Evolutionary conservation across 2,329 filamentous ascomycete genomes (phyloP).

Genomic region (Gaeumannomyces tritici): DNA sequence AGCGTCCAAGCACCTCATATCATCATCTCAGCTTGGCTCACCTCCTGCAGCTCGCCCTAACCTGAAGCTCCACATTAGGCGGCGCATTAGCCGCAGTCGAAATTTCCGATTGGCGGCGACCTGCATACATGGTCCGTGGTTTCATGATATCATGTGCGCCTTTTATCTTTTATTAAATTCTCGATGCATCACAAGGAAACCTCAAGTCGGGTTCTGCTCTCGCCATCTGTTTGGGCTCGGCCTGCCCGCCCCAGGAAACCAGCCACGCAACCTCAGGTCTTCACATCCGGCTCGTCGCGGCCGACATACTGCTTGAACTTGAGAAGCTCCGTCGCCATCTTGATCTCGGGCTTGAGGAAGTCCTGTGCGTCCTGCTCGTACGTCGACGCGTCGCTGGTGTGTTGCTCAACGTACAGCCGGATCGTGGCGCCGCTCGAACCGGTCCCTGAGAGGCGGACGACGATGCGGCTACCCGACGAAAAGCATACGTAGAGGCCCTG

Average conservation of each 20-base stretch:
- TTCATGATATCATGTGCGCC: too few species aligned
- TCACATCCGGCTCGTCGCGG: conserved; percentile 88
- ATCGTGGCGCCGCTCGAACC: conserved; percentile 94
- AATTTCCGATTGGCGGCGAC: too few species aligned
- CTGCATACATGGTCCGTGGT: too few species aligned
- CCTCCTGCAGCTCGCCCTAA: too few species aligned
- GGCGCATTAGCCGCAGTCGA: too few species aligned
- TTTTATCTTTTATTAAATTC: not conserved
- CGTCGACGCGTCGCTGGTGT: conserved; percentile 70
- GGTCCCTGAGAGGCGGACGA: conserved; percentile 89
- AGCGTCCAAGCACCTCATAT: not conserved
- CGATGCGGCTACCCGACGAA: conserved; percentile 87
- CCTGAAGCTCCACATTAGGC: not conserved
- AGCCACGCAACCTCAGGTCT: conserved; percentile 52
- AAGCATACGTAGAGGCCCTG: conserved; percentile 94
- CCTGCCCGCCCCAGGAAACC: not conserved
- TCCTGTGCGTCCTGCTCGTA: conserved; percentile 82
- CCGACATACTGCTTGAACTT: conserved; percentile 92
- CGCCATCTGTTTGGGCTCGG: not conserved
- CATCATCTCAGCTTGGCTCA: not conserved
- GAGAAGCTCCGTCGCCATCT: conserved; percentile 73
- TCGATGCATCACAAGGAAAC: not conserved
- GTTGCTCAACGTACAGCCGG: conserved; percentile 93
- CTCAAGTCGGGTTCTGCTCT: not conserved
- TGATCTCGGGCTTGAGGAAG: conserved; percentile 84